Base-by-base conservation (phyloP, 78 protist species). In the Guillardia theta region DNA sequence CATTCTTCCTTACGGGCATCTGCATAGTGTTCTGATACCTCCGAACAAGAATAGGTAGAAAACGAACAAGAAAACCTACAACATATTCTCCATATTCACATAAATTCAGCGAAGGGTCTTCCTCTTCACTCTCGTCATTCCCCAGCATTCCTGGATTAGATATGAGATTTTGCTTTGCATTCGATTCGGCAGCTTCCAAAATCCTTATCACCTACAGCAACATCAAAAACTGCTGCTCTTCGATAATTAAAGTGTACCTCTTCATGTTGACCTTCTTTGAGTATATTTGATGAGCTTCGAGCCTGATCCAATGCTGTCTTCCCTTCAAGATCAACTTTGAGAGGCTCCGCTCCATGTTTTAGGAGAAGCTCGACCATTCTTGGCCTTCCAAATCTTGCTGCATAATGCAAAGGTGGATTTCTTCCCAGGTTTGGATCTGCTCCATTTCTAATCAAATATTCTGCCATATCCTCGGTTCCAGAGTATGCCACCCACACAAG, bases 281-380 rank as follows among this genome's bases (percentile, higher is more conserved):
- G 53, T 6, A 27, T 22, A 48, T 9, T 50, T 30, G 37, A 44
- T 18, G 90, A 45, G 24, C 18, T 6, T 43, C 48, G 39, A 18
- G 90, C 90, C 90, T 78, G 90, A 18, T 78, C 90, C 48, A 78
- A 30, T 50, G 90, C 90, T 1, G 90, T 78, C 90, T 78, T 78
- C 15, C 48, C 48, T 30, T 78, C 90, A n/a, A 36, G 53, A 30
- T 78, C 90, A 45, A 37, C 53, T 50, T 78, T 43, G 24, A 22
- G 18, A 8, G 90, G 18, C 30, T 78, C 45, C 12, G 90, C 90
- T 24, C 90, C 90, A 30, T 78, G 90, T 0, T 9, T 36, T 3
- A 78, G 33, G 33, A 78, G 48, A 22, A 78, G 50, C 90, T 78
- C 53, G 37, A 37, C 90, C 90, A 78, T 78, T 30, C 24, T 36